Evolutionary conservation across 805 yeast genomes (phyloP).

Genomic region (Wickerhamiella kazuoi): DNA sequence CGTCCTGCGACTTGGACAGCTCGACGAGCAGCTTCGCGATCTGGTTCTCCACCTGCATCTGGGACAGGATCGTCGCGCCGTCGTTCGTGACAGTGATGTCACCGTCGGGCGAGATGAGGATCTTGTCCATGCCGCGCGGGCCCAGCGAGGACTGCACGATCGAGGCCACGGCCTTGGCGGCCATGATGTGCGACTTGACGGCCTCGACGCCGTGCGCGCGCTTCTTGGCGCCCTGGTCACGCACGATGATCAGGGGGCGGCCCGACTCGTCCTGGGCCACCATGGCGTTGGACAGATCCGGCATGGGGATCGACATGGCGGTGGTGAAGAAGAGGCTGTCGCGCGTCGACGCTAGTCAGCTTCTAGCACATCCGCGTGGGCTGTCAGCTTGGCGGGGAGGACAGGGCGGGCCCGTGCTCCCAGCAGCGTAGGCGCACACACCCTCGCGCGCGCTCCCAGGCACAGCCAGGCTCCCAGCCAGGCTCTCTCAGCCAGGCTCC

Average conservation of each 20-base stretch:
- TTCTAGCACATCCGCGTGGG: no score
- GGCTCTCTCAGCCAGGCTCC: no score
- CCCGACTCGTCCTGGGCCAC: conserved; percentile 99
- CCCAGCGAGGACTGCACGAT: conserved; percentile 87
- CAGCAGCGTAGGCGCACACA: no score
- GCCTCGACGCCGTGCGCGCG: conserved; percentile 68
- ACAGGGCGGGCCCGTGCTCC: no score
- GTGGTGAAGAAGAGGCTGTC: no score
- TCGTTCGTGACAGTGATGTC: conserved; percentile 96
- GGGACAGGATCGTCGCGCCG: conserved; percentile 91
- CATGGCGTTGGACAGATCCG: conserved; percentile 94
- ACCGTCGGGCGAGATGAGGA: conserved; percentile 87
- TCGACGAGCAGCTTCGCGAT: conserved; percentile 92
- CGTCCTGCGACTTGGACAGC: conserved; percentile 86
- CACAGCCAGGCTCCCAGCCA: no score
- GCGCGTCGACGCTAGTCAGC: no score
- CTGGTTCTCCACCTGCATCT: conserved; percentile 91
- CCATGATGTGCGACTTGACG: conserved; percentile 64
- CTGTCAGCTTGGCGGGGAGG: no score
- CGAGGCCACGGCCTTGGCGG: conserved; percentile 87
- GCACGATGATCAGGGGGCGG: conserved; percentile 91
- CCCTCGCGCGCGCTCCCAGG: no score
- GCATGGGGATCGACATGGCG: conserved; percentile 29
- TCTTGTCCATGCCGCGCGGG: conserved; percentile 96
- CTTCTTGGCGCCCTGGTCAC: conserved; percentile 54